Evolutionary conservation across 2,329 filamentous ascomycete species (phyloP).

Genomic region (Fusarium guadeloupense): DNA sequence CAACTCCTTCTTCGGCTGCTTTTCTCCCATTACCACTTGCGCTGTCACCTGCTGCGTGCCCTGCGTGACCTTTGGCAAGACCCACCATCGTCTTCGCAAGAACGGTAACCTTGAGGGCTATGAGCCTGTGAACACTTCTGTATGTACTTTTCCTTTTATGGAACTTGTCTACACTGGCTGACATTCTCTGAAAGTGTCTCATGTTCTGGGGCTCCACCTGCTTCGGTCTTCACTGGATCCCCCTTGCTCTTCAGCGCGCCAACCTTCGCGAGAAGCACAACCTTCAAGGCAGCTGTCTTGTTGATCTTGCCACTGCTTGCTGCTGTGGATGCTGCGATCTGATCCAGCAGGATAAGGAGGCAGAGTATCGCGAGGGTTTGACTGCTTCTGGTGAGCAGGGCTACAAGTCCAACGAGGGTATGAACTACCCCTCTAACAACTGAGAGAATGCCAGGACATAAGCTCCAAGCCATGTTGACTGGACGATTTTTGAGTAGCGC

Average conservation of each 20-base stretch:
- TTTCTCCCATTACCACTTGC: slow-evolving; percentile 55
- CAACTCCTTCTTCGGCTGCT: slow-evolving; percentile 56
- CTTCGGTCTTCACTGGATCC: slow-evolving; percentile 54
- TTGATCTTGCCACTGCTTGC: slow-evolving; percentile 54
- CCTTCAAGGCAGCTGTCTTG: slow-evolving; percentile 55
- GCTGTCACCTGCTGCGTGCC: slow-evolving; percentile 57
- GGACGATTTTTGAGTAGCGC: not conserved
- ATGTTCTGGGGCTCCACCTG: slow-evolving; percentile 54
- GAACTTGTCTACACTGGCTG: not conserved
- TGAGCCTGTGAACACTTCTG: slow-evolving; percentile 58
- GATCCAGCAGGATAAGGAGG: slow-evolving; percentile 60
- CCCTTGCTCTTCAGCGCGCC: slow-evolving; percentile 56
- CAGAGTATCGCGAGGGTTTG: slow-evolving; percentile 48
- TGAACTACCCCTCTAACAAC: slow-evolving; percentile 24
- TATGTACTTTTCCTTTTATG: slow-evolving; percentile 42
- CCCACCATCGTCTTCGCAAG: slow-evolving; percentile 56
- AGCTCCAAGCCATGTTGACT: not conserved
- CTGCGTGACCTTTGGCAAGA: slow-evolving; percentile 60
- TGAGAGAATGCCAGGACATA: not conserved
- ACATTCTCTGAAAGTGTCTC: slow-evolving; percentile 49
- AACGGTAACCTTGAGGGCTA: slow-evolving; percentile 54
- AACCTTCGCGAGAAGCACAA: slow-evolving; percentile 57
- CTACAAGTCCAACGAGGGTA: slow-evolving; percentile 38
- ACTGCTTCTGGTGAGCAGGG: slow-evolving; percentile 14
- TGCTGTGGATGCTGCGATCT: slow-evolving; percentile 58